Evolutionary conservation across 306 rosid genomes (phyloP), one percentile per base, ranked within the genome.

Genomic region (Corylus heterophylla): DNA sequence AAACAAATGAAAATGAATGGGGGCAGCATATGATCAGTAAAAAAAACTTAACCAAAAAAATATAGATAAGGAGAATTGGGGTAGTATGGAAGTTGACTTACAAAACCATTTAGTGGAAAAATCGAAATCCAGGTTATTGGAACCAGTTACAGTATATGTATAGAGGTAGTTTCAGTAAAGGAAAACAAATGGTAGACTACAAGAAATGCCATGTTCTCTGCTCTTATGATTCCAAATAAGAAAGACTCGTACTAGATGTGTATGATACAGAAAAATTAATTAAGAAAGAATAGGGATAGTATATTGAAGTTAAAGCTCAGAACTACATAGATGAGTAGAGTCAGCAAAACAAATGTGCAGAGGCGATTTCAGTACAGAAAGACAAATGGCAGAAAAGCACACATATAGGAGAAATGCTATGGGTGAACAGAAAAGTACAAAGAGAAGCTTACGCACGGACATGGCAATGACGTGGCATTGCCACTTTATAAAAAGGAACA

Each of bases 1-100:
- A 42, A 63, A 29, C 70, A 83, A 13, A 51, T 54, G 73, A 67
- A 74, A 76, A 45, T 55, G 82, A 76, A 70, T 59, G 45, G 69
- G 69, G 17, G 58, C 37, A 78, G 48, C 54, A 66, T 39, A 37
- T 18, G 45, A 25, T 8, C 44, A n/a, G 18, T 50, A 35, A 8
- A 8, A 58, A 68, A 48, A 52, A 10, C 68, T 52, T 63, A 7
- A 8, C 22, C 25, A 50, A 25, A 54, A 25, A 66, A 39, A 64
- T 31, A 8, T 42, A 35, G 18, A 39, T 14, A 48, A 25, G 10
- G 7, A 51, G 8, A 51, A 49, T 68, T 68, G 52, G 25, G 25
- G 17, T 17, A 9, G 5, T 8, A 68, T 18, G 27, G 72, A 42
- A 68, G 51, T 9, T 68, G 51, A 42, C 13, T 48, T 14, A n/a